These are phyloP conservation scores for Rhodamnia argentea DNA, from an alignment of 345 rosid genomes.

Conservation along the genomic window DNA sequence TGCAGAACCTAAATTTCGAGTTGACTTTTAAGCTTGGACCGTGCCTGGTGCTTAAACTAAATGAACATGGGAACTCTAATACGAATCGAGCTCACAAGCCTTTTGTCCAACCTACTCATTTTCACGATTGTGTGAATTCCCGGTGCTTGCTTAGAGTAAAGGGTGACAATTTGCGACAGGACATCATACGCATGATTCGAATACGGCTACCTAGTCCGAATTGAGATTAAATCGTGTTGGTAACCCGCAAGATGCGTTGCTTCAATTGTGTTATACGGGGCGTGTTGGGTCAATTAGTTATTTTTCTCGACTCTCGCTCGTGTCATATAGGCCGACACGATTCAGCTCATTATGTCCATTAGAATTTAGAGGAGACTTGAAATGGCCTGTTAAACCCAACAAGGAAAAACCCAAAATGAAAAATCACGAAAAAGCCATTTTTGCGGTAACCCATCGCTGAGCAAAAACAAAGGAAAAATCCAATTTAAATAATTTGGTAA, in stretches of 20 bases:
- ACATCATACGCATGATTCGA: background rate
- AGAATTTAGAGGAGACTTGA: background rate
- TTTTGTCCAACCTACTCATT: background rate
- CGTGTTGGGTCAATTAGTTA: rapidly evolving
- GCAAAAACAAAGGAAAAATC: background rate
- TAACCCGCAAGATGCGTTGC: background rate
- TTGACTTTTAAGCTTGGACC: background rate
- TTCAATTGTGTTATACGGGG: background rate
- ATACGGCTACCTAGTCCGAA: rapidly evolving
- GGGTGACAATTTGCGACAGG: too few relatives aligned
- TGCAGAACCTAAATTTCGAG: background rate
- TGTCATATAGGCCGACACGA: rapidly evolving
- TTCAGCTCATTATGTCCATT: rapidly evolving
- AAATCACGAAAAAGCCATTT: background rate
- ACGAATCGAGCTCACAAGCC: background rate
- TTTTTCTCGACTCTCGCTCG: background rate
- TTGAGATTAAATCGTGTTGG: background rate
- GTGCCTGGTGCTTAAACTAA: background rate
- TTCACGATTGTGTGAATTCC: background rate
- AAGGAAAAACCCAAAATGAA: rapidly evolving
- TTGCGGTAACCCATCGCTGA: background rate
- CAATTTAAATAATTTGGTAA: background rate
- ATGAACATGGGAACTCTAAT: background rate
- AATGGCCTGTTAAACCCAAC: background rate
- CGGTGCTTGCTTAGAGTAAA: background rate